These are phyloP conservation scores for Russula griseocarnosa DNA, from an alignment of 768 basidiomycete species.

Conservation along the genomic window DNA sequence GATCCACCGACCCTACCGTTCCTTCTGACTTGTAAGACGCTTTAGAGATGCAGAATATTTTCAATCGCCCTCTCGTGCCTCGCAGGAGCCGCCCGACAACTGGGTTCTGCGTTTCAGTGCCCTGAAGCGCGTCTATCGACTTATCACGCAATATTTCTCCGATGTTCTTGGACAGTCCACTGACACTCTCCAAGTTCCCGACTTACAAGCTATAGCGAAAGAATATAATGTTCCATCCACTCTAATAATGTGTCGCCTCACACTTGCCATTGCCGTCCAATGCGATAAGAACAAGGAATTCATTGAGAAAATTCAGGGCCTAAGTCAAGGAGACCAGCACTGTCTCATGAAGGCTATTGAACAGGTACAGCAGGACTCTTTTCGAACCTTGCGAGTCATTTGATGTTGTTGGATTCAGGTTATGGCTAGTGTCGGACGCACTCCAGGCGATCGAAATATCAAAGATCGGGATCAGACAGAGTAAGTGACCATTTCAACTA, in stretches of 20 bases:
- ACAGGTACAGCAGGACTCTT: slow-evolving; percentile 48
- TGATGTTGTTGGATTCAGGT: slow-evolving; percentile 43
- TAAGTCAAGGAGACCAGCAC: slow-evolving; percentile 82
- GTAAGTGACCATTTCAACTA: slow-evolving; percentile 45
- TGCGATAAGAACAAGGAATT: slow-evolving; percentile 85
- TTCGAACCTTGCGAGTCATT: neutral
- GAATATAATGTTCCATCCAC: slow-evolving; percentile 62
- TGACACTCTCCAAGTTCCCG: slow-evolving; percentile 75
- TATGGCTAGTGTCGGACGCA: slow-evolving; percentile 64
- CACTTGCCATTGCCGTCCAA: slow-evolving; percentile 84
- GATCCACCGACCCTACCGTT: slow-evolving; percentile 8
- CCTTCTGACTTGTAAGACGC: slow-evolving; percentile 15
- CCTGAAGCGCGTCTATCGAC: slow-evolving; percentile 79
- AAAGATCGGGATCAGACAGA: slow-evolving; percentile 71
- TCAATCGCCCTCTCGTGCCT: slow-evolving; percentile 53
- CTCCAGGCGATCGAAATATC: slow-evolving; percentile 45
- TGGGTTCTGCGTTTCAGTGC: slow-evolving; percentile 85
- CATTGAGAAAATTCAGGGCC: slow-evolving; percentile 80
- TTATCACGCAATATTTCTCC: slow-evolving; percentile 84
- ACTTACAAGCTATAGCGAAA: slow-evolving; percentile 82
- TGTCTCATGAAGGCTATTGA: slow-evolving; percentile 92
- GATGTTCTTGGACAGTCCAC: slow-evolving; percentile 81
- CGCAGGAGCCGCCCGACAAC: slow-evolving; percentile 69
- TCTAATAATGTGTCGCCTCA: slow-evolving; percentile 71
- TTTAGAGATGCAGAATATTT: slow-evolving; percentile 78